phyloP scores from a whole-genome alignment of 768 basidiomycete genomes.

The Neoboletus brunneissimus region DNA sequence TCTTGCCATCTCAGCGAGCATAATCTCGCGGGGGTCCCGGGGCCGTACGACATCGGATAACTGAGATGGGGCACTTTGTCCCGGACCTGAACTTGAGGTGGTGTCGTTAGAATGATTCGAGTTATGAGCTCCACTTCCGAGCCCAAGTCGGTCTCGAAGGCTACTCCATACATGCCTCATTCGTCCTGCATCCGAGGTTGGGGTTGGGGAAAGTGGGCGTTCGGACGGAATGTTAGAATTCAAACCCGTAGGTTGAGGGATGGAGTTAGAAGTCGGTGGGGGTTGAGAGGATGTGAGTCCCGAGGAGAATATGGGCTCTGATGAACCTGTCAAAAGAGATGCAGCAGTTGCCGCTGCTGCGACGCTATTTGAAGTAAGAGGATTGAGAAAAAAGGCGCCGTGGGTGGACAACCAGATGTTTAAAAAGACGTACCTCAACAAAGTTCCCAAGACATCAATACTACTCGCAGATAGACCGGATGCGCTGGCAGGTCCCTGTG shows the following conservation, averaged over 20 bases:
- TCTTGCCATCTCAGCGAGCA: constrained; percentile 79
- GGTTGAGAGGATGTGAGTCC: constrained; percentile 43
- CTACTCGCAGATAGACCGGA: constrained; percentile 62
- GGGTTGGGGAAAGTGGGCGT: constrained; percentile 42
- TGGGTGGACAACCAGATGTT: not conserved
- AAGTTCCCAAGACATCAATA: constrained; percentile 79
- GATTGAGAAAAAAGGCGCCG: not conserved
- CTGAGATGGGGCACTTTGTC: constrained; percentile 9
- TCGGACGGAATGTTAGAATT: constrained; percentile 23
- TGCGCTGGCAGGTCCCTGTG: constrained; percentile 28
- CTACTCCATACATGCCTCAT: constrained; percentile 67
- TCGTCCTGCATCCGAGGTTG: constrained; percentile 38
- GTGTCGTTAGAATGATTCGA: constrained; percentile 13
- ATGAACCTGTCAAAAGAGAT: constrained; percentile 73
- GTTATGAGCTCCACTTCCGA: constrained; percentile 33
- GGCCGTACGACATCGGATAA: constrained; percentile 11
- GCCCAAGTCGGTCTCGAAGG: constrained; percentile 64
- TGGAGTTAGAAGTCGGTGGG: constrained; percentile 12
- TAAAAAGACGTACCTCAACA: constrained; percentile 57
- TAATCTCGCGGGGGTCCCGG: constrained; percentile 59
- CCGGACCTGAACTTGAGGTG: constrained; percentile 2
- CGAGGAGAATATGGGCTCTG: constrained; percentile 60
- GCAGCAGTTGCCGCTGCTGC: constrained; percentile 92
- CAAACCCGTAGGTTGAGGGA: constrained; percentile 9
- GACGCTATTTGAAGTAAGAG: constrained; percentile 47